Percentiles rank a stretch among this genome's conserved stretches.
Evolutionary conservation across 2,329 filamentous ascomycete species (phyloP).

Genomic region (Fusarium papillatum): DNA sequence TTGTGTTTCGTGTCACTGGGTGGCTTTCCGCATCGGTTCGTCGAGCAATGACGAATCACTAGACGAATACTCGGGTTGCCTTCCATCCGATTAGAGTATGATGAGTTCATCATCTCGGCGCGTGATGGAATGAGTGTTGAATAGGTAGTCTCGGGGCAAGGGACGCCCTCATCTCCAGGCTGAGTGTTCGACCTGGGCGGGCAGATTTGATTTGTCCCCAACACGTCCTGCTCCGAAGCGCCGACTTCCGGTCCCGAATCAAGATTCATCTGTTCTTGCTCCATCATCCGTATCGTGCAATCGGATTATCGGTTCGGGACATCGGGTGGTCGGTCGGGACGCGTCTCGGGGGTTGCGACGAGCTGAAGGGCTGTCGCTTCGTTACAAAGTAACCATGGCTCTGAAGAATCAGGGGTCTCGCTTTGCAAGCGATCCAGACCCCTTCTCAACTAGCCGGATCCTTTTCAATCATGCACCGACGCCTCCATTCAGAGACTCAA

Average conservation of each 20-base stretch:
- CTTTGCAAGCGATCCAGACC: background rate
- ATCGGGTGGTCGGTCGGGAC: background rate
- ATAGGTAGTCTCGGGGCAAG: background rate
- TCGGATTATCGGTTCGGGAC: background rate
- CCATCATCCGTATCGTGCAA: background rate
- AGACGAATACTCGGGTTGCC: background rate
- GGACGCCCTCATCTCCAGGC: background rate
- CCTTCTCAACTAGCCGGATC: conserved; percentile 11
- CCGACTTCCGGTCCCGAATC: background rate
- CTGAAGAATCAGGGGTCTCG: conserved; percentile 9
- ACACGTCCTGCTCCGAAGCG: background rate
- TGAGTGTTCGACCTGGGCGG: background rate
- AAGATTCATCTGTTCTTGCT: background rate
- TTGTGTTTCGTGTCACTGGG: background rate
- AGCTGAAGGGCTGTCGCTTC: background rate
- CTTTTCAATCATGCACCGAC: conserved; percentile 42
- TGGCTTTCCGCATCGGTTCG: background rate
- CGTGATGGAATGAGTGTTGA: background rate
- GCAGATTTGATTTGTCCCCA: background rate
- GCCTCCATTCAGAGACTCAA: conserved; percentile 49
- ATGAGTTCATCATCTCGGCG: background rate
- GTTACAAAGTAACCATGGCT: conserved; percentile 12
- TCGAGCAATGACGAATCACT: background rate
- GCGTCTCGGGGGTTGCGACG: background rate
- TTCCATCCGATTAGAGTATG: background rate